Evolutionary conservation across 1,139 yeast species (phyloP).

Genomic region (Suzukiozyma palmioleophila): DNA sequence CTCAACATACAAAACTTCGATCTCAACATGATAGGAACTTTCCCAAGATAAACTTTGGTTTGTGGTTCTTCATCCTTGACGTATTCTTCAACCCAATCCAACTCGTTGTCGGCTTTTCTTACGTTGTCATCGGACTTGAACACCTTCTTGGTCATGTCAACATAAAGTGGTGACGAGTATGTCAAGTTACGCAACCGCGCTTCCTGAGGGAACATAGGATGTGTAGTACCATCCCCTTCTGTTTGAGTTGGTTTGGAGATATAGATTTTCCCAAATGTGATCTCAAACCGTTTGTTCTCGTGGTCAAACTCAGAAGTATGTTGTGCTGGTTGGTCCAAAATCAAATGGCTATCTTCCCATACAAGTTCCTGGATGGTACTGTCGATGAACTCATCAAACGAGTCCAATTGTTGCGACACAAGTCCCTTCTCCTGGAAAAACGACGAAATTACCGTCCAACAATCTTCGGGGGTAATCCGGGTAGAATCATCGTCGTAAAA

Average conservation of each 20-base stretch:
- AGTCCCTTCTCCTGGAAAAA: slow-evolving; percentile 95
- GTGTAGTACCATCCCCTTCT: slow-evolving; percentile 99
- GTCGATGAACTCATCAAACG: slow-evolving; percentile 96
- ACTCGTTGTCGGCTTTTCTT: slow-evolving; percentile 51
- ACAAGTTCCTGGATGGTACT: slow-evolving; percentile 95
- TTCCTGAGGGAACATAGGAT: slow-evolving; percentile 97
- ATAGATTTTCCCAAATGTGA: slow-evolving; percentile 93
- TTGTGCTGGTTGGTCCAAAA: slow-evolving; percentile 97
- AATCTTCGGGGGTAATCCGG: slow-evolving; percentile 94
- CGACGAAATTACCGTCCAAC: slow-evolving; percentile 97
- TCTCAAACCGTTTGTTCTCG: slow-evolving; percentile 87
- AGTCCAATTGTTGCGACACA: slow-evolving; percentile 96
- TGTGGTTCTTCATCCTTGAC: slow-evolving; percentile 54
- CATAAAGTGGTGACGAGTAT: slow-evolving; percentile 92
- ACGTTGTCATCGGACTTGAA: slow-evolving; percentile 74
- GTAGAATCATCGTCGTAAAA: slow-evolving; percentile 61
- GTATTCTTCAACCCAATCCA: slow-evolving; percentile 64
- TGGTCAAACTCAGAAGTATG: slow-evolving; percentile 89
- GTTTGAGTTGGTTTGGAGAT: slow-evolving; percentile 97
- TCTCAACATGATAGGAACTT: slow-evolving; percentile 96
- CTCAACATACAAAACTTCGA: slow-evolving; percentile 93
- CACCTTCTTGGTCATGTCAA: slow-evolving; percentile 90
- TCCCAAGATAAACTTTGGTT: slow-evolving; percentile 85
- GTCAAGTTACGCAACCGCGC: slow-evolving; percentile 95
- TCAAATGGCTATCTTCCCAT: slow-evolving; percentile 91